phyloP scores from a whole-genome alignment of 2,329 filamentous ascomycete genomes.

The Immersiporthe knoxdaviesiana region DNA sequence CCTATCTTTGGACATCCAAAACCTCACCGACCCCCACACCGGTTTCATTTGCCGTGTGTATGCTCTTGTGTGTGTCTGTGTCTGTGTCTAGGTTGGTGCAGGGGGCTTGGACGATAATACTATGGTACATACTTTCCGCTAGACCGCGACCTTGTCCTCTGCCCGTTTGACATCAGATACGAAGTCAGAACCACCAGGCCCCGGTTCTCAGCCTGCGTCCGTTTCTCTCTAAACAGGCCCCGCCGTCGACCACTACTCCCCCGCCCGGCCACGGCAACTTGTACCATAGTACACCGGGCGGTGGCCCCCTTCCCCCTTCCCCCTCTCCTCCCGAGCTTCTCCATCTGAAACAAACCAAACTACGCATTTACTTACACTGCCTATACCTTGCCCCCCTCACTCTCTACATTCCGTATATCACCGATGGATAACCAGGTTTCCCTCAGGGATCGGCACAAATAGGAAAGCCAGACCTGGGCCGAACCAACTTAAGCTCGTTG shows the following conservation, averaged over 20 bases:
- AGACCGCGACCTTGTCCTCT: neutral
- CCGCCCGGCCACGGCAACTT: neutral
- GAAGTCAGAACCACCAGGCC: neutral
- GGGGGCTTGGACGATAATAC: neutral
- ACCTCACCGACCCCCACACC: neutral
- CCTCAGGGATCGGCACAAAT: neutral
- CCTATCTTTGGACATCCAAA: slow-evolving; percentile 27
- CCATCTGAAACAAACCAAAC: neutral
- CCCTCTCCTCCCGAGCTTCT: no score
- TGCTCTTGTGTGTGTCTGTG: no score
- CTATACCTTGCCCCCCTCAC: neutral
- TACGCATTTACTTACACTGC: no score
- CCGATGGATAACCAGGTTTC: neutral
- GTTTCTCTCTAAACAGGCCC: no score
- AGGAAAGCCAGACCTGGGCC: neutral
- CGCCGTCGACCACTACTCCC: neutral
- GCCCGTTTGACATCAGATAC: neutral
- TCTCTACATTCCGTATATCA: neutral
- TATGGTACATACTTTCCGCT: slow-evolving; percentile 4
- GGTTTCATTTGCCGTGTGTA: neutral
- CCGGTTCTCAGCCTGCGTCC: no score
- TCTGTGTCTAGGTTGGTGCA: no score
- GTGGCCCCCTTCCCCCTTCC: no score
- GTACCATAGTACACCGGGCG: neutral
- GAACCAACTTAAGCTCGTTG: neutral